These are phyloP conservation scores for Rhynchospora tenuis DNA, from an alignment of 176 grass and related monocot species.

Conservation along the genomic window DNA sequence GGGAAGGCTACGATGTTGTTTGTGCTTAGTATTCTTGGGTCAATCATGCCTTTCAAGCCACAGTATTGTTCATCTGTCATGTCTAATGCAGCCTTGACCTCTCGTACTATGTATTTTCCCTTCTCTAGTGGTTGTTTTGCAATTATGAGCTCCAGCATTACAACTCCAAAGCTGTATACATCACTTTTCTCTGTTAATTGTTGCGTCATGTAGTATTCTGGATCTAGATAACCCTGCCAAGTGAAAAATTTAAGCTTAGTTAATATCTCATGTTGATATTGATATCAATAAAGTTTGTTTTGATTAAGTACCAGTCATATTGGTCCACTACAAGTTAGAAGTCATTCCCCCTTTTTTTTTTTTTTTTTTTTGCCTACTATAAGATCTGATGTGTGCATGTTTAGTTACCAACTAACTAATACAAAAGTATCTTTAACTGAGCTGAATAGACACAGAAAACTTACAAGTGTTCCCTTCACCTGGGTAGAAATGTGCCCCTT, in stretches of 20 bases:
- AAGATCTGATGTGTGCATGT: not conserved
- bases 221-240: slow-evolving; percentile 88
- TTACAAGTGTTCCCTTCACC: slow-evolving; percentile 89
- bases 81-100: slow-evolving; percentile 51
- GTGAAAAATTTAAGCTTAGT: not conserved
- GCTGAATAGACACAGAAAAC: not conserved
- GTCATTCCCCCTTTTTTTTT: not conserved
- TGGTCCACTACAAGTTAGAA: not conserved
- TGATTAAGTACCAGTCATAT: not conserved
- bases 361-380: not conserved
- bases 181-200: slow-evolving; percentile 90
- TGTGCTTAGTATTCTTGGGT: slow-evolving; percentile 49
- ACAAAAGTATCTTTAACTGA: not conserved
- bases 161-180: slow-evolving; percentile 94
- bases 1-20: slow-evolving; percentile 54
- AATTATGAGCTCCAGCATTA: slow-evolving; percentile 88
- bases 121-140: slow-evolving; percentile 79
- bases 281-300: not conserved
- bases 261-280: not conserved
- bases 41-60: slow-evolving; percentile 62
- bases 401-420: not conserved
- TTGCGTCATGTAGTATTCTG: slow-evolving; percentile 88
- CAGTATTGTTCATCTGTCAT: slow-evolving; percentile 57
- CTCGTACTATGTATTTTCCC: slow-evolving; percentile 74
- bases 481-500: slow-evolving; percentile 73